phyloP scores from a whole-genome alignment of 768 basidiomycete species.

The Boletus eberwhitei region DNA sequence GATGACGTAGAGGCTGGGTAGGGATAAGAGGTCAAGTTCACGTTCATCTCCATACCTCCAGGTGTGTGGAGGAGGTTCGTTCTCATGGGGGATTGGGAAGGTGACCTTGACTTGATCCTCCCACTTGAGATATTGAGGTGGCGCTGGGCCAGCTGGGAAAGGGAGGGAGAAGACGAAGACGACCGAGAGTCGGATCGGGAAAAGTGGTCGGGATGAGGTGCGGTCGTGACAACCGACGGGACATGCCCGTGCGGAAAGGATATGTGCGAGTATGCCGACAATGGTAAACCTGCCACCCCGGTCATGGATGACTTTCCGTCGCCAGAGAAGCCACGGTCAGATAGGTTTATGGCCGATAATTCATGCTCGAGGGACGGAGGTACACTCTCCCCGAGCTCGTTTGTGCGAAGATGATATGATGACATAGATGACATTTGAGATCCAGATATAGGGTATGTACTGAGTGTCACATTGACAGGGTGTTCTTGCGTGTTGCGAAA shows the following conservation, averaged over 20 bases:
- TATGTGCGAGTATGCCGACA: conserved; percentile 15
- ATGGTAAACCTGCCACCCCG: conserved; percentile 8
- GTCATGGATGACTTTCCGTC: conserved; percentile 4
- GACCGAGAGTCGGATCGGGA: conserved; percentile 14
- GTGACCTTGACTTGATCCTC: conserved; percentile 29
- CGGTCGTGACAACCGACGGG: conserved; percentile 47
- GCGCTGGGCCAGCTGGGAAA: conserved; percentile 25
- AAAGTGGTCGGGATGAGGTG: conserved; percentile 26
- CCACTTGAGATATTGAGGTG: conserved; percentile 21
- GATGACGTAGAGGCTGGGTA: conserved; percentile 45
- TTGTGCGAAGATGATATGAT: conserved; percentile 27
- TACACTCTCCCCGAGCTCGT: conserved; percentile 9
- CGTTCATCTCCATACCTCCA: conserved; percentile 12
- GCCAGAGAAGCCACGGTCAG: conserved; percentile 12
- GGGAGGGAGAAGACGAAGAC: conserved; percentile 7
- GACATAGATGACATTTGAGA: conserved; percentile 35
- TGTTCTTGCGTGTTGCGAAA: conserved; percentile 18
- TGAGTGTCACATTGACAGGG: conserved; percentile 21
- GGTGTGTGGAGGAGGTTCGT: conserved; percentile 17
- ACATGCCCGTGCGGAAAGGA: conserved; percentile 45
- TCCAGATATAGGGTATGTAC: conserved; percentile 30
- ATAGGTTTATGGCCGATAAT: conserved; percentile 19
- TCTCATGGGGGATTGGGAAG: conserved; percentile 31
- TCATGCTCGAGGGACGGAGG: conserved; percentile 22
- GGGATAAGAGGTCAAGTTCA: conserved; percentile 7